Conservation (phyloP, 2,329 filamentous ascomycete species). For the Macrophomina pseudophaseolina region DNA sequence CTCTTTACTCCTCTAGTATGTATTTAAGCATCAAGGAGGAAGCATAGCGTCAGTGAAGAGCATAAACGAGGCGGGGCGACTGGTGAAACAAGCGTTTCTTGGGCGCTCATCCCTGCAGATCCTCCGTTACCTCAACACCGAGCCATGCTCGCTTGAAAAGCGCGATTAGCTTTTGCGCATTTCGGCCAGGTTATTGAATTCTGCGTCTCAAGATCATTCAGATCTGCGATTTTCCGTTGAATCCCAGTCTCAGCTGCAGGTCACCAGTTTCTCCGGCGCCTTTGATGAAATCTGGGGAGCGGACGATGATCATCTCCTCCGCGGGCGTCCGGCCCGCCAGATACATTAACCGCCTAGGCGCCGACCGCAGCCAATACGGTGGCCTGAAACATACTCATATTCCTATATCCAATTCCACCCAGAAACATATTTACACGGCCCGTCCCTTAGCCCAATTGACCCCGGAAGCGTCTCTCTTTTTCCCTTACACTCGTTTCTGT, state of each 20-base stretch:
- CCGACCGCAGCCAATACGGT: background rate
- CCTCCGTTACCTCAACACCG: slow-evolving; percentile 5
- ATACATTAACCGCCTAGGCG: slow-evolving; percentile 1
- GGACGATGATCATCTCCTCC: slow-evolving; percentile 13
- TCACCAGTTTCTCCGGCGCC: slow-evolving; percentile 1
- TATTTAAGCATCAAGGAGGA: background rate
- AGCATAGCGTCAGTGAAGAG: background rate
- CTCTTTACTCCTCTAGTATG: too few species aligned
- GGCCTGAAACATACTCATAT: background rate
- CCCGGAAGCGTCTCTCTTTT: background rate
- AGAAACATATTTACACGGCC: background rate
- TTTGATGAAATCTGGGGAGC: slow-evolving; percentile 21
- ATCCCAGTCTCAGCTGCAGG: background rate
- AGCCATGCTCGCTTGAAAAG: background rate
- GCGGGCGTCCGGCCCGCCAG: slow-evolving; percentile 2
- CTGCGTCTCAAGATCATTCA: background rate
- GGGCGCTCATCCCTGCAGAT: background rate
- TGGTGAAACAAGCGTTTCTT: slow-evolving; percentile 4
- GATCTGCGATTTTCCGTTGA: background rate
- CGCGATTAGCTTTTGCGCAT: background rate
- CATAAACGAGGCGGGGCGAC: slow-evolving; percentile 1
- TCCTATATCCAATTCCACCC: background rate
- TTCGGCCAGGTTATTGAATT: background rate
- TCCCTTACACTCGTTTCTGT: background rate
- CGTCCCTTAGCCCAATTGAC: background rate